phyloP scores from a whole-genome alignment of 1,139 yeast genomes.

The Kodamaea ohmeri region DNA sequence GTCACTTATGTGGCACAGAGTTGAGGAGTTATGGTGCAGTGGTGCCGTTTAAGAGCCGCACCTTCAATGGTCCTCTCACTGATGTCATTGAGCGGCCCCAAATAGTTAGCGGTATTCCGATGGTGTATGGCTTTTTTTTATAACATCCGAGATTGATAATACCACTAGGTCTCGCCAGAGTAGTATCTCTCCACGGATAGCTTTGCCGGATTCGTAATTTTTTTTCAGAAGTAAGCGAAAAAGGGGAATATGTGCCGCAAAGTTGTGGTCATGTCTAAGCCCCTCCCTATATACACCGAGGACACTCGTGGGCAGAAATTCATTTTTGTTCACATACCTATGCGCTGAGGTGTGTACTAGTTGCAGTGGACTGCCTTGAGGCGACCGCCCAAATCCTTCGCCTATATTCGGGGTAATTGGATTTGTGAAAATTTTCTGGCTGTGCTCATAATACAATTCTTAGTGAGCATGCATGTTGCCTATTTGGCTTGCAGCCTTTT shows the following conservation, averaged over 20 bases:
- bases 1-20: background rate
- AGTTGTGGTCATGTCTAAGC: background rate
- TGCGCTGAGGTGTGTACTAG: too few relatives aligned
- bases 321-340: too few relatives aligned
- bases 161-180: background rate
- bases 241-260: conserved; percentile 4
- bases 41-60: background rate
- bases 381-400: background rate
- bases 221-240: conserved; percentile 3
- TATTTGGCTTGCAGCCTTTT: background rate
- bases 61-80: background rate
- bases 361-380: background rate
- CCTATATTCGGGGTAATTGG: background rate
- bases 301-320: too few relatives aligned
- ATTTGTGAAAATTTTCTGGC: background rate
- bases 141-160: background rate
- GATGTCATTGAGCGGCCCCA: too few relatives aligned
- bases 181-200: background rate
- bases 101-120: too few relatives aligned
- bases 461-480: background rate
- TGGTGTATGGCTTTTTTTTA: too few relatives aligned
- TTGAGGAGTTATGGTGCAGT: background rate
- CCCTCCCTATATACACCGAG: background rate
- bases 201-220: conserved; percentile 1
- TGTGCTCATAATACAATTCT: background rate